Conservation (phyloP, 805 yeast species). For the Yarrowia keelungensis region DNA sequence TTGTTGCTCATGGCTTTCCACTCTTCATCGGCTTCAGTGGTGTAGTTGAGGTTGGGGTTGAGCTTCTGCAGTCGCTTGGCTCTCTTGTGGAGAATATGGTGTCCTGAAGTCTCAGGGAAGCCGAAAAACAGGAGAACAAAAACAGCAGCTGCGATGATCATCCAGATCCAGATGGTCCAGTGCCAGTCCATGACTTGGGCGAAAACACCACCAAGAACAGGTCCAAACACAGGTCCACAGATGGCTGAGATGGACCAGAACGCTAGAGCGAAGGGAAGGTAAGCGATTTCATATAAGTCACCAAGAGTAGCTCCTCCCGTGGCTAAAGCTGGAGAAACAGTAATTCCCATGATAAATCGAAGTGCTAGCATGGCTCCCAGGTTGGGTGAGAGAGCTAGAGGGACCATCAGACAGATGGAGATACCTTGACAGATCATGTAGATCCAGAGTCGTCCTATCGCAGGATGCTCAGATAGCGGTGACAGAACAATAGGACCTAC, state of each 20-base stretch:
- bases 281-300: constrained; percentile 55
- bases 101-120: constrained; percentile 60
- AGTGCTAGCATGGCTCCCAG: constrained; percentile 59
- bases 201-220: constrained; percentile 61
- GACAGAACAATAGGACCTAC: constrained; percentile 61
- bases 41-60: constrained; percentile 56
- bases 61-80: constrained; percentile 57
- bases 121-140: constrained; percentile 53
- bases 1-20: constrained; percentile 46
- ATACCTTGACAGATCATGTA: constrained; percentile 57
- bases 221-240: constrained; percentile 63
- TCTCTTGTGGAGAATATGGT: constrained; percentile 57
- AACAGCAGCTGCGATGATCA: constrained; percentile 49
- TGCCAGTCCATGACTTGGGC: constrained; percentile 50
- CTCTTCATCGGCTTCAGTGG: constrained; percentile 55
- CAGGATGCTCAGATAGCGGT: constrained; percentile 61
- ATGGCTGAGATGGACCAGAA: constrained; percentile 62
- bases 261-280: constrained; percentile 58
- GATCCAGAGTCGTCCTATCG: constrained; percentile 60
- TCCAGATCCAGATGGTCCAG: constrained; percentile 58
- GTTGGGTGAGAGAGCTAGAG: constrained; percentile 58
- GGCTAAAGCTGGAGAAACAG: constrained; percentile 83
- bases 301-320: constrained; percentile 75
- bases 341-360: constrained; percentile 74
- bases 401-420: constrained; percentile 61